These are phyloP conservation scores for Elsinoe fawcettii DNA, from an alignment of 2,329 filamentous ascomycete species.

Conservation along the genomic window DNA sequence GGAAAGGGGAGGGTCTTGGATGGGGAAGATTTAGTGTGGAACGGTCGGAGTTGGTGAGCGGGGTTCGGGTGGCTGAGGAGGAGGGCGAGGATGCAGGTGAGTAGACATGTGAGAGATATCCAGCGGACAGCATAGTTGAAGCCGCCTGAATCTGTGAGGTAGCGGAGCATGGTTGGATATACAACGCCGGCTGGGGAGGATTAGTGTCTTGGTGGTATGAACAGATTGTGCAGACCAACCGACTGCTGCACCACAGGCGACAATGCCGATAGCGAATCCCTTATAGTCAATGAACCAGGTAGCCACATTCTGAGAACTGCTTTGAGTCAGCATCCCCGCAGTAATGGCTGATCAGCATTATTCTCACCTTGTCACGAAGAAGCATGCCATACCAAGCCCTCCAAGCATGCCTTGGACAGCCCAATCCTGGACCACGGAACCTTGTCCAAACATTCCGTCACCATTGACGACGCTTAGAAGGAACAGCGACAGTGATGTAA, in stretches of 20 bases:
- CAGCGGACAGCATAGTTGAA: conserved; percentile 40
- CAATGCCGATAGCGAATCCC: conserved; percentile 43
- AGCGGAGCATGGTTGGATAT: conserved; percentile 39
- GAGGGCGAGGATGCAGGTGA: conserved; percentile 36
- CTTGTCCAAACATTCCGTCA: conserved; percentile 28
- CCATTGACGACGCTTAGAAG: conserved; percentile 38
- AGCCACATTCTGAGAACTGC: conserved; percentile 34
- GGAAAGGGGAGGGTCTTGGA: conserved; percentile 32
- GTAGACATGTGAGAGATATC: conserved; percentile 35
- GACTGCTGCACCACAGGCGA: conserved; percentile 44
- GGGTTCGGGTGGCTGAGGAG: conserved; percentile 40
- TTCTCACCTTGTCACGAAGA: conserved; percentile 36
- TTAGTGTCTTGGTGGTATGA: too few species aligned
- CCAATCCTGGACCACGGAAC: conserved; percentile 39
- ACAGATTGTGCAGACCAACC: conserved; percentile 22
- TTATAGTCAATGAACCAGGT: conserved; percentile 44
- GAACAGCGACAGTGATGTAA: conserved; percentile 40
- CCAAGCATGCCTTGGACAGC: conserved; percentile 41
- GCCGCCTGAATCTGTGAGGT: conserved; percentile 35
- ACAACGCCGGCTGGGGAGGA: conserved; percentile 30
- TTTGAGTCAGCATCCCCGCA: conserved; percentile 10
- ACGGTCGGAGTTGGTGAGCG: conserved; percentile 27
- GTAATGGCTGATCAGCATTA: neutral
- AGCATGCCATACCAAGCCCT: conserved; percentile 45
- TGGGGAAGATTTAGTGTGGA: conserved; percentile 24